These are phyloP conservation scores for Coemansia biformis DNA, from an alignment of 192 early-diverging fungal species.

Conservation along the genomic window DNA sequence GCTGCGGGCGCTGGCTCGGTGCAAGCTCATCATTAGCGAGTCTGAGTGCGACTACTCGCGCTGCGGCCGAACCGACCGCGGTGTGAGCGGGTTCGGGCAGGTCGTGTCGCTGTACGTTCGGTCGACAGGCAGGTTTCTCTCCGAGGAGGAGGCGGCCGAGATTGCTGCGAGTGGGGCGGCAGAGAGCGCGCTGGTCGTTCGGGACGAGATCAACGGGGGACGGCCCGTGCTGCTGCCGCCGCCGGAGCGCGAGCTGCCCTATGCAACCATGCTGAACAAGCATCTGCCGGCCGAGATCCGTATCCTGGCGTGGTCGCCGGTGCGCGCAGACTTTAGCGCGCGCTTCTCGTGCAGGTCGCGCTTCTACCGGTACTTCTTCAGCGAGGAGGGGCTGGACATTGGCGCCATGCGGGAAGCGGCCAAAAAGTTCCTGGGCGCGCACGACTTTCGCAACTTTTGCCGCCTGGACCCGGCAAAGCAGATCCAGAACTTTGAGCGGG, in stretches of 20 bases:
- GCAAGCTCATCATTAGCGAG: conserved; percentile 68
- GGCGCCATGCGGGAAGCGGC: conserved; percentile 72
- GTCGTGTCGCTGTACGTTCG: conserved; percentile 78
- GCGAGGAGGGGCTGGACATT: conserved; percentile 59
- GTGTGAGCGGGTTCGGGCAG: conserved; percentile 88
- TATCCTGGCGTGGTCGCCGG: conserved; percentile 87
- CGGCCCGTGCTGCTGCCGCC: conserved; percentile 19
- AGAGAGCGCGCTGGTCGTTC: conserved; percentile 8
- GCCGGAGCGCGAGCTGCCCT: conserved; percentile 61
- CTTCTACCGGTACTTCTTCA: conserved; percentile 91
- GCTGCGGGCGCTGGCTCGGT: conserved; percentile 72
- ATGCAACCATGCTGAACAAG: conserved; percentile 77
- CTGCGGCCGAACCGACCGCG: conserved; percentile 82
- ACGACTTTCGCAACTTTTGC: conserved; percentile 96
- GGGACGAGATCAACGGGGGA: conserved; percentile 23
- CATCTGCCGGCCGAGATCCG: conserved; percentile 84
- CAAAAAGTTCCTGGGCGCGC: conserved; percentile 63
- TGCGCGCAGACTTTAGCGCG: conserved; percentile 70
- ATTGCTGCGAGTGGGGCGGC: conserved; percentile 15
- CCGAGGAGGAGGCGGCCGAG: conserved; percentile 41
- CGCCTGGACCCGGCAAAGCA: conserved; percentile 86
- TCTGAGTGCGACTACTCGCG: conserved; percentile 69
- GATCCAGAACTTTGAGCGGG: conserved; percentile 71
- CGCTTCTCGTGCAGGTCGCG: conserved; percentile 79
- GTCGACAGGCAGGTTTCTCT: conserved; percentile 46